phyloP scores from a whole-genome alignment of 176 grass and related monocot species.

The Panicum miliaceum region DNA sequence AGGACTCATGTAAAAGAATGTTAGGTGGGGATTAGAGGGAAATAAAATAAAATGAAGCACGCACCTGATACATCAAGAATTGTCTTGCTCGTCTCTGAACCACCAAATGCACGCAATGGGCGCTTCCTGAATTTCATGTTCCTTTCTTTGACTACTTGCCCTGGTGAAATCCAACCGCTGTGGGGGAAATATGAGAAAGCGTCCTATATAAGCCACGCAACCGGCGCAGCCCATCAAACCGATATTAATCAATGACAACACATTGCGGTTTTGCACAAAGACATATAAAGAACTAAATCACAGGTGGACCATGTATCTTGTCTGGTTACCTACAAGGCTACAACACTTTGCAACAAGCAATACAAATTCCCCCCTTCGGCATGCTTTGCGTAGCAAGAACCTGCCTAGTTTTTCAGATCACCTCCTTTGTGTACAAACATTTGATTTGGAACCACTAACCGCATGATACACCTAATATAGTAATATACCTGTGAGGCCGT shows the following conservation, averaged over 20 bases:
- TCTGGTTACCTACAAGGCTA: constrained; percentile 28
- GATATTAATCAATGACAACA: background rate
- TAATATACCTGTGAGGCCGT: background rate
- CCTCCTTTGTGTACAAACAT: constrained; percentile 11
- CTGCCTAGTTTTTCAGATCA: constrained; percentile 16
- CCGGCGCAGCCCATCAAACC: constrained; percentile 16
- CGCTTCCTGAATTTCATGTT: constrained; percentile 23
- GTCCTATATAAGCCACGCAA: background rate
- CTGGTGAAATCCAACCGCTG: background rate
- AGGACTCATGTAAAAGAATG: constrained; percentile 30
- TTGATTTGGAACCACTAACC: background rate
- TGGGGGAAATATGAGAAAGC: background rate
- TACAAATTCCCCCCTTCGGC: background rate
- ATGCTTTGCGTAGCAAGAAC: constrained; percentile 43
- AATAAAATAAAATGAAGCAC: constrained; percentile 38
- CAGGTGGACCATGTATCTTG: background rate
- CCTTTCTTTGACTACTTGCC: constrained; percentile 25
- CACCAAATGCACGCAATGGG: constrained; percentile 21
- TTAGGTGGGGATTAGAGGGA: constrained; percentile 56
- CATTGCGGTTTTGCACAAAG: background rate
- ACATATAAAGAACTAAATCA: background rate
- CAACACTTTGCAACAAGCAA: background rate
- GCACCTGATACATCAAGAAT: constrained; percentile 41
- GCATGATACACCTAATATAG: constrained; percentile 14
- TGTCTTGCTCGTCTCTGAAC: constrained; percentile 27